Evolutionary conservation across 2,329 filamentous ascomycete genomes (phyloP).

Genomic region (Microascus cirrosus): DNA sequence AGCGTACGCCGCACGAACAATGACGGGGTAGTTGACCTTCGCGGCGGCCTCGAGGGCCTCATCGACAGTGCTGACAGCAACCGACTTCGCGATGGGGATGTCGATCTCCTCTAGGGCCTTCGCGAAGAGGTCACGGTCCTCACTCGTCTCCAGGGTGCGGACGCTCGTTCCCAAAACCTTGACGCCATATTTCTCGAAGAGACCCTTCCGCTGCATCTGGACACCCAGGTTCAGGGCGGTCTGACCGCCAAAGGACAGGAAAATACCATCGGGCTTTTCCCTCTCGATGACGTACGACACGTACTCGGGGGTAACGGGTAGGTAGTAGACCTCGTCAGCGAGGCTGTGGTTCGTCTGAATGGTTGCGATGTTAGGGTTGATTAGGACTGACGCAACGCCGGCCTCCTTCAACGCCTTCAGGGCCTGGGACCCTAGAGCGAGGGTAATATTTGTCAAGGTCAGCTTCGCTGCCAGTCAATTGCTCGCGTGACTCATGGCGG

Average conservation of each 20-base stretch:
- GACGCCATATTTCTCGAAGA: constrained; percentile 91
- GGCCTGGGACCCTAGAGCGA: constrained; percentile 69
- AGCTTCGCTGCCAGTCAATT: constrained; percentile 10
- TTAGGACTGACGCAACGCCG: constrained; percentile 79
- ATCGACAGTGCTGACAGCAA: constrained; percentile 83
- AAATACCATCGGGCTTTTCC: constrained; percentile 91
- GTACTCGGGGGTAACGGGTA: constrained; percentile 95
- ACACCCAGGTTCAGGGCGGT: constrained; percentile 95
- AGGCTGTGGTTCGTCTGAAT: constrained; percentile 96
- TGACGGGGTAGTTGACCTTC: constrained; percentile 89
- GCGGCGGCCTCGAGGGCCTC: constrained; percentile 83
- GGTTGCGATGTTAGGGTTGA: constrained; percentile 97
- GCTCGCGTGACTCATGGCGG: constrained; percentile 4
- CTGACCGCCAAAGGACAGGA: constrained; percentile 94
- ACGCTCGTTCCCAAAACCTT: constrained; percentile 93
- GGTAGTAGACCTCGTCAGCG: constrained; percentile 95
- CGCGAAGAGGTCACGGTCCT: constrained; percentile 86
- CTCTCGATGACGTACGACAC: constrained; percentile 95
- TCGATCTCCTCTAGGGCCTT: constrained; percentile 95
- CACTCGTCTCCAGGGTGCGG: constrained; percentile 79
- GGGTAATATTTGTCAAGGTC: constrained; percentile 4
- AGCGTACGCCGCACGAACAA: constrained; percentile 93
- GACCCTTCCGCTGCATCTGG: constrained; percentile 89
- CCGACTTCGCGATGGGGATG: constrained; percentile 93
- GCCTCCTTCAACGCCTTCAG: constrained; percentile 96